These are phyloP conservation scores for Eucalyptus coolabah DNA, from an alignment of 345 rosid species.

Conservation along the genomic window DNA sequence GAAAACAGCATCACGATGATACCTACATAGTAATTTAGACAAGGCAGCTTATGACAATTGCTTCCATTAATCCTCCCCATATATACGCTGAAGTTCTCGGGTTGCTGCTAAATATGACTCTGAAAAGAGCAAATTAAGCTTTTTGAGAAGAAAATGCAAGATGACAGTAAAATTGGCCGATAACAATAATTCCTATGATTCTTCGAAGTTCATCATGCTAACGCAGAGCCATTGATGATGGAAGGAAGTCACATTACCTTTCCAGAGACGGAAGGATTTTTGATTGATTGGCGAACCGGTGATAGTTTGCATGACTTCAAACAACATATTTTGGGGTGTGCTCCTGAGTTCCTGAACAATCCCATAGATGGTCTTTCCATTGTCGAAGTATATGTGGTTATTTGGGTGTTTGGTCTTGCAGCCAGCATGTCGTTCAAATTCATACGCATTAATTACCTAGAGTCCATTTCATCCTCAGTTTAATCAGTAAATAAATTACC, in stretches of 20 bases:
- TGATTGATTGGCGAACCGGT: constrained; percentile 91
- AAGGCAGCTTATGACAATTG: not conserved
- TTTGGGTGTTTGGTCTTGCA: constrained; percentile 96
- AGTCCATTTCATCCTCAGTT: not conserved
- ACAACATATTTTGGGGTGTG: constrained; percentile 67
- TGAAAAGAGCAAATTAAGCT: constrained; percentile 1
- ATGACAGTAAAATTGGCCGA: not conserved
- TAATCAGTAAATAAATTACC: not conserved
- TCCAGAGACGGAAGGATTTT: constrained; percentile 86
- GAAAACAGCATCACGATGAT: not conserved
- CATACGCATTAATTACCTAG: constrained; percentile 84
- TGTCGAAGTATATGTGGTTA: constrained; percentile 90
- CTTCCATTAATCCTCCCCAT: constrained; percentile 55
- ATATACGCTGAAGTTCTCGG: constrained; percentile 82
- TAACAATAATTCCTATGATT: not conserved
- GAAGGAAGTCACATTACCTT: constrained; percentile 31
- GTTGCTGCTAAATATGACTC: constrained; percentile 93
- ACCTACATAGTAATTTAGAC: not conserved
- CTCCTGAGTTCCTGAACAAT: constrained; percentile 84
- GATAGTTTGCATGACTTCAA: constrained; percentile 68
- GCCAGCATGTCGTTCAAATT: constrained; percentile 85
- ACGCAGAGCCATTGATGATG: not conserved
- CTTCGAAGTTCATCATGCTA: not conserved
- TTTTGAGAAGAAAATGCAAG: not conserved
- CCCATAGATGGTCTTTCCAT: constrained; percentile 91